Base-by-base conservation (phyloP, 371 early-diverging fungal genomes). In the Syncephalastrum monosporum region DNA sequence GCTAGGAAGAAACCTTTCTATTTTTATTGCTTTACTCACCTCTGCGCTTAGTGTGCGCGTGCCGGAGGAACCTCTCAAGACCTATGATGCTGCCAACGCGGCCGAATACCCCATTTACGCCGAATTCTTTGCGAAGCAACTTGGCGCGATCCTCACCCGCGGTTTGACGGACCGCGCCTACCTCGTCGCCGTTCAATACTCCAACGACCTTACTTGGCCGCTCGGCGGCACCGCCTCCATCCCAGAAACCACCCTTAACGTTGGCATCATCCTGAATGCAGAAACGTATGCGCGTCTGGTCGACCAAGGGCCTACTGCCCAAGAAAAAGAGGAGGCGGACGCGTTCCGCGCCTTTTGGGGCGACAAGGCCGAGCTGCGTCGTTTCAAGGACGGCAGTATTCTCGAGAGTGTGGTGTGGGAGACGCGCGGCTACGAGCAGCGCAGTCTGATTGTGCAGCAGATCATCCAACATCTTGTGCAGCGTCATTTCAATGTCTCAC, bases 371-470 rank as follows among this genome's bases (percentile, higher is more conserved):
- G 93, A 93, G 57, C 63, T 92, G 16, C 83, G 96, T 55, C 87
- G 94, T 14, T 96, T 94, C 81, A 85, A 91, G 60, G 93, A 96
- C 63, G 94, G 94, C 29, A 84, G 85, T 47, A 91, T 94, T 67
- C 53, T 82, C 5, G 90, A 93, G 65, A 83, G 86, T 74, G 93
- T 93, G 14, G 89, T 93, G 0, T 94, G 89, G 87, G 77, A 87
- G 57, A 70, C 75, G 6, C 82, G 82, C 53, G 88, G 89, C n/a
- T 82, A 83, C 15, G 84, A 92, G 51, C 81, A 82, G 29, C 83
- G 92, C 10, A 79, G 84, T n/a, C 58, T 85, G 53, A 89, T 96
- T 63, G 85, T 95, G 14, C 83, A 85, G 19, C 82, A 85, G 56
- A 94, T 94, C 86, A 84, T 91, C 1, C 69, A 75, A 0, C 87